Evolutionary conservation across 768 basidiomycete genomes (phyloP), one percentile per base, ranked within the genome.

Genomic region (Lentinula lateritia): DNA sequence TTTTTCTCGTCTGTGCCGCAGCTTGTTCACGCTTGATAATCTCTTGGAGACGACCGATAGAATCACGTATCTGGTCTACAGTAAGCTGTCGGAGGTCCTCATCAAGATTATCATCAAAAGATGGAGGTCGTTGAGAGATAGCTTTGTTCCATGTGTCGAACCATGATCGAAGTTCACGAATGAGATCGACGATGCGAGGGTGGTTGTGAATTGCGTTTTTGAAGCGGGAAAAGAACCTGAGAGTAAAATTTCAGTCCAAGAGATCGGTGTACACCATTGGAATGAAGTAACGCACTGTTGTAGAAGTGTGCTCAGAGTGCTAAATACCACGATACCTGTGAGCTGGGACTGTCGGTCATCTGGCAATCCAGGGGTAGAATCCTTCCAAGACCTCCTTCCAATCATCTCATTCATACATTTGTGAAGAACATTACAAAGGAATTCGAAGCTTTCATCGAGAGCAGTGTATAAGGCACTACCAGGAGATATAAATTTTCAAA

Each of bases 141-240:
- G 74, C 80, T 2, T 66, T 52, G 1, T 71, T 68, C 88, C 88
- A 89, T 13, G 66, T 66, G 15, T 75, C 69, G 16, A 79, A 75
- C 81, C 83, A 87, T 6, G 63, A 41, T 12, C 66, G 67, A 50
- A 88, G 73, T 38, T 75, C 73, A 5, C 70, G 66, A 4, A 85
- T 77, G 18, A 84, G 66, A 1, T 68, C 61, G 0, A 66, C 66
- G 1, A 89, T 69, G 28, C 73, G 68, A 0, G 83, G 83, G 61
- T 83, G 76, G 28, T 71, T 77, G 2, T 74, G 71, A 9, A 82
- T 70, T 0, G 80, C 79, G 48, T 83, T 80, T 69, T 86, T 85
- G 72, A 87, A 88, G 2, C 85, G 84, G 5, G 75, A 76, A 6
- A 88, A 66, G 55, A 75, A 83, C 63, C 87, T 88, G 55, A 36